Conservation (phyloP, 2,329 filamentous ascomycete genomes). For the Pseudogymnoascus sp. region DNA sequence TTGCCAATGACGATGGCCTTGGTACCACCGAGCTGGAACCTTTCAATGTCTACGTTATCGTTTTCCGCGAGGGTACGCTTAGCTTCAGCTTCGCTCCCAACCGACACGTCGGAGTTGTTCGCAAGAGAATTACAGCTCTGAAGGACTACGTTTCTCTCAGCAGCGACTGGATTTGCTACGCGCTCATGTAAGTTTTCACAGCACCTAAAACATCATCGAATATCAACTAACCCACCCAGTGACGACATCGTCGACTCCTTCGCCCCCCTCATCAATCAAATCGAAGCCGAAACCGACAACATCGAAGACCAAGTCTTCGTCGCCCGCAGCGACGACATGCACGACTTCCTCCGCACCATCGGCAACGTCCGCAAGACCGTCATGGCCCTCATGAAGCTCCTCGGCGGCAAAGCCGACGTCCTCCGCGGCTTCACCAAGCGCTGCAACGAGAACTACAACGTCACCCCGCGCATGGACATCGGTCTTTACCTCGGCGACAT, state of each 20-base stretch:
- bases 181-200: constrained; percentile 66
- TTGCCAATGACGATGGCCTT: constrained; percentile 68
- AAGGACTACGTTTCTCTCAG: constrained; percentile 93
- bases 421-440: constrained; percentile 96
- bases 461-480: constrained; percentile 93
- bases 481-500: constrained; percentile 95
- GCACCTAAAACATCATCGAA: not conserved
- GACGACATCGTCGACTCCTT: constrained; percentile 98
- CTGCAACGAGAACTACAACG: constrained; percentile 94
- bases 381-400: constrained; percentile 83
- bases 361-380: constrained; percentile 90
- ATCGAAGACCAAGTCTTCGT: constrained; percentile 97
- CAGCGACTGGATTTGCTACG: constrained; percentile 98
- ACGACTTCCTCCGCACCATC: constrained; percentile 78
- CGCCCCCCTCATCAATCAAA: constrained; percentile 77
- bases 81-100: constrained; percentile 92
- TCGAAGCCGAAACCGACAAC: constrained; percentile 81
- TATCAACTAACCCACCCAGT: constrained; percentile 36
- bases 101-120: constrained; percentile 79
- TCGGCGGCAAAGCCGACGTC: constrained; percentile 97
- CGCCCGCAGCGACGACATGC: constrained; percentile 83
- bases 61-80: constrained; percentile 89
- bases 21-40: constrained; percentile 71
- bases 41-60: constrained; percentile 93
- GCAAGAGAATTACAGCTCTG: constrained; percentile 83